phyloP scores from a whole-genome alignment of 1,284 basidiomycete species.

The Puccinia novopanici region DNA sequence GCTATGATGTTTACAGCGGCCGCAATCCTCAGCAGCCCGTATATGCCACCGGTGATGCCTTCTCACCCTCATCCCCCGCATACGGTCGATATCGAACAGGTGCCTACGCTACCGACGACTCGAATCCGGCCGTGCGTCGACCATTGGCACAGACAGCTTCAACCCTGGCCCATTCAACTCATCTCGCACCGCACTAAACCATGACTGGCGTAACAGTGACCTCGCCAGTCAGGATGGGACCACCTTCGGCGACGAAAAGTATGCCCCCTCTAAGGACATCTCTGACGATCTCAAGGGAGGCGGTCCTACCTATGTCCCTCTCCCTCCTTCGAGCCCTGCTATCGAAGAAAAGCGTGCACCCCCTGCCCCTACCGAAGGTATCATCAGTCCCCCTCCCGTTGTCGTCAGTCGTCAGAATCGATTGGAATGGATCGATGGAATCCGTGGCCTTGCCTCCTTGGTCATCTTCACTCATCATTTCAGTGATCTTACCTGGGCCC shows the following conservation, averaged over 20 bases:
- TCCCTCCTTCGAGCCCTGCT: constrained; percentile 56
- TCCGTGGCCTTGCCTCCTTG: constrained; percentile 60
- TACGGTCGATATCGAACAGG: constrained; percentile 56
- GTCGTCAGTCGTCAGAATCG: constrained; percentile 57
- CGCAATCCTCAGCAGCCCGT: constrained; percentile 14
- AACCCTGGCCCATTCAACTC: constrained; percentile 55
- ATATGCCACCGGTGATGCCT: constrained; percentile 20
- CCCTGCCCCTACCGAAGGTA: constrained; percentile 35
- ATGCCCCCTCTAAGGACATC: constrained; percentile 52
- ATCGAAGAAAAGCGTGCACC: constrained; percentile 53
- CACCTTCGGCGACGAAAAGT: constrained; percentile 51
- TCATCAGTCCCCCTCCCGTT: constrained; percentile 54
- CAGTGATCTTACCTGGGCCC: constrained; percentile 60
- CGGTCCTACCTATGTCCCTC: constrained; percentile 49
- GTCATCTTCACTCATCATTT: constrained; percentile 61
- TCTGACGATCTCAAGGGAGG: constrained; percentile 53
- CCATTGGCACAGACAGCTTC: constrained; percentile 56
- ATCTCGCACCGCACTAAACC: constrained; percentile 58
- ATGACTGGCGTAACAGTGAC: constrained; percentile 57
- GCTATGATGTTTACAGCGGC: constrained; percentile 36
- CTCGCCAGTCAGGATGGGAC: constrained; percentile 58
- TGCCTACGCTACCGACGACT: constrained; percentile 56
- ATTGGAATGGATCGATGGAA: constrained; percentile 61
- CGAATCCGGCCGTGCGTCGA: constrained; percentile 57
- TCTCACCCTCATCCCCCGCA: constrained; percentile 33